Base-by-base conservation (phyloP, 2,329 filamentous ascomycete species). In the Colletotrichum brevisporum region DNA sequence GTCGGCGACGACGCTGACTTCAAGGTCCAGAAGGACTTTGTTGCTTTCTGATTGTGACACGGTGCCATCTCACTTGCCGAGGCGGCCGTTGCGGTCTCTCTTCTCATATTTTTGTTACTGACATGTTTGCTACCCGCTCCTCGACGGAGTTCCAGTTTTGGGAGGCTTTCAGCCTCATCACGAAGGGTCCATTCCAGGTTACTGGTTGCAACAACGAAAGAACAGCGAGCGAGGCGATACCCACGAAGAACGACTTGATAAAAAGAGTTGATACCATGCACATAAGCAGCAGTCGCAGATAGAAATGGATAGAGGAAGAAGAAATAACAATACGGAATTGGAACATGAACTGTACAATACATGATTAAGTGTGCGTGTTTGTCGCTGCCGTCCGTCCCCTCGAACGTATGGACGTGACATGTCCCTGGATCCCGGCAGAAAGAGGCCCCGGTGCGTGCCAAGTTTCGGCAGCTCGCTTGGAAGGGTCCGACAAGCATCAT, bases 1-100 rank as follows among this genome's bases (percentile, higher is more conserved):
- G 86, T 87, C 66, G 83, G 81, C 66, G 83, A 85, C 61, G 85
- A 88, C 72, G 79, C 84, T 63, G 88, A 89, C 71, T 86, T 90
- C 76, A 82, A 85, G 66, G 83, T 86, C 73, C 84, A 88, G 74
- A 85, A 86, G 77, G 89, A 91, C 76, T 92, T 86, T 75, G 87
- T 92, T 77, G 75, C 76, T 55, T 76, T 83, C 59, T 83, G 73
- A 75, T 64, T 53, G 53, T 67, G 70, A 70, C 48, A 48, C 61
- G 9, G 39, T 65, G 53, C 65, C 65, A 36, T 36, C 31, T 36
- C 31, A 61, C 63, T n/a, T 66, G 47, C 43, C 50, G 54, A 59
- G 61, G 50, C 56, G 61, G 54, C 53, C 62, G 27, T 27, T 26
- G 3, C 50, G 31, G 66, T 21, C 43, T 26, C 31, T 50, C 43